Conservation (phyloP, 2,329 filamentous ascomycete species). For the Cordyceps cicadae region DNA sequence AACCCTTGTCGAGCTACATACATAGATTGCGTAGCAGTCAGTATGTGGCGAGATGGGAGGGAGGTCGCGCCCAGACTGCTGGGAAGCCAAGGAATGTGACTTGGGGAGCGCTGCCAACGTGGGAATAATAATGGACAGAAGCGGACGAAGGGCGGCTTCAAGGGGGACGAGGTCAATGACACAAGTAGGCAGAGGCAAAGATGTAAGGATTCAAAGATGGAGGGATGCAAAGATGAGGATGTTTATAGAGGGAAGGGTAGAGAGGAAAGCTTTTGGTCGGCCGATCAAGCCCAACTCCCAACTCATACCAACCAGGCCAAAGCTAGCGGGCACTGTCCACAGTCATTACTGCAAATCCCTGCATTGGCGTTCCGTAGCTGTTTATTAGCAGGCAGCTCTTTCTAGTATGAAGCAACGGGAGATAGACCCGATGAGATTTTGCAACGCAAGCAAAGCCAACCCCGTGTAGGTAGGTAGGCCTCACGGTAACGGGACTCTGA, state of each 20-base stretch:
- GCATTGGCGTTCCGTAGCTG: not conserved
- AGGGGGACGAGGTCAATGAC: not conserved
- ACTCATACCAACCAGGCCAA: not conserved
- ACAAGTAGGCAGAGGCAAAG: not conserved
- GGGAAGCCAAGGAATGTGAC: not conserved
- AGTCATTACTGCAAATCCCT: not conserved
- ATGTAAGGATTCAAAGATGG: too few relatives aligned
- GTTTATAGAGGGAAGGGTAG: not conserved
- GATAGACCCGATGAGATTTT: not conserved
- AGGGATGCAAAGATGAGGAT: too few relatives aligned
- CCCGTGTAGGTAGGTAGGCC: not conserved
- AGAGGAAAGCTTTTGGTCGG: not conserved
- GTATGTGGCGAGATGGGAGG: not conserved
- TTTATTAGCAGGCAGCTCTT: not conserved
- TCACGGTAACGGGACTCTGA: not conserved
- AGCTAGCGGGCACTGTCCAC: not conserved
- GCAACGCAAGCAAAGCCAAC: not conserved
- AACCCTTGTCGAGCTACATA: conserved; percentile 6
- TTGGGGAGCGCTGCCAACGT: not conserved
- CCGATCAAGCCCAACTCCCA: not conserved
- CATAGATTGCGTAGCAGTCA: too few relatives aligned
- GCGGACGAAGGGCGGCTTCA: not conserved
- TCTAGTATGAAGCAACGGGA: not conserved
- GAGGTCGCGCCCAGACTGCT: not conserved
- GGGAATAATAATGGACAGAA: not conserved